Evolutionary conservation across 164 flowering plant genomes (phyloP), one percentile per base, ranked within the genome.

Genomic region (Magnolia kwangsiensis): DNA sequence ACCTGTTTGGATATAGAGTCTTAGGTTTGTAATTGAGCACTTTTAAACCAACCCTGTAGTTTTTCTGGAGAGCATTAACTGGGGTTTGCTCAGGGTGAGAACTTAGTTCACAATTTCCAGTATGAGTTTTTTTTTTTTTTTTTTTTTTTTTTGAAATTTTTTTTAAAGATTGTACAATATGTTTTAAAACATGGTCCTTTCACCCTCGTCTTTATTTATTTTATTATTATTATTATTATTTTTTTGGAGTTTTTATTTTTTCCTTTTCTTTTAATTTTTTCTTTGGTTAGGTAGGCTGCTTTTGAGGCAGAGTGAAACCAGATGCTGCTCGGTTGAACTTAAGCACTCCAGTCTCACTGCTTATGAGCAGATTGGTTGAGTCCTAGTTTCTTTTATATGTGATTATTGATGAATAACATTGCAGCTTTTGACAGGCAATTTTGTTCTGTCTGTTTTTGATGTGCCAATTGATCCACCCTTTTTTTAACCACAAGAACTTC

Each of bases 291-390:
- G 86, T 77, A 78, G 80, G 81, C 79, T 78, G 29, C 76, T 75
- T 8, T 66, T 73, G 80, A 78, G 82, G 72, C 79, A 72, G 69
- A 79, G 79, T 78, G 76, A 86, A 73, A 73, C 76, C 77, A 73
- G 81, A 71, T 78, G 81, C 76, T 78, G 88, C 83, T 87, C 85
- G 79, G 77, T 79, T 81, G 85, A 14, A 77, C 55, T 50, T 73
- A 75, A 27, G 61, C 74, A 24, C 72, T 72, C 29, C 61, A 59
- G 14, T 72, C 74, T 69, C 77, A 71, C 74, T 50, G 49, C 70
- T 37, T 37, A 37, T 69, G 55, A 67, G 70, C 78, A 75, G 85
- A 73, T 81, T 64, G 79, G 79, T 77, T 67, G 83, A 69, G 50
- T 67, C 21, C 67, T 55, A 78, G 71, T 63, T 58, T 79, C 55